Percentiles rank a stretch among this genome's conserved stretches.
Evolutionary conservation across 139 green algal genomes (phyloP).

Genomic region (Trebouxia sp.): DNA sequence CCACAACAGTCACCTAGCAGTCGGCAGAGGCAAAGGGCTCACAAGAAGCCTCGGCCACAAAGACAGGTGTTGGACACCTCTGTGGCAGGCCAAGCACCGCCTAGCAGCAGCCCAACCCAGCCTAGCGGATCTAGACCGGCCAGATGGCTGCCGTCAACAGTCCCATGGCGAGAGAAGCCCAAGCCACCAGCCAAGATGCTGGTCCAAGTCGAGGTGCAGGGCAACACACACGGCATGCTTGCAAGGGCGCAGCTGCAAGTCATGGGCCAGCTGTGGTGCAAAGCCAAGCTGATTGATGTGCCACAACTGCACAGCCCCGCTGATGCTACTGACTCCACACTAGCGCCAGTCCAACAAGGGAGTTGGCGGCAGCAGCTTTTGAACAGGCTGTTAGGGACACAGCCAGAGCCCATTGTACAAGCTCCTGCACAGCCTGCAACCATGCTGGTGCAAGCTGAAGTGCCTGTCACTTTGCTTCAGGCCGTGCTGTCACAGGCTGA

Average conservation of each 20-base stretch:
- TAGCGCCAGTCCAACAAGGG: not conserved
- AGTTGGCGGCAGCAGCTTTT: not conserved
- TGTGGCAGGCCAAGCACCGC: too few relatives aligned
- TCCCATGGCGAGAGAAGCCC: not conserved
- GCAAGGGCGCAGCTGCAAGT: not conserved
- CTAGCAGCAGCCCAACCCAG: too few relatives aligned
- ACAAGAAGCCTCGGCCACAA: too few relatives aligned
- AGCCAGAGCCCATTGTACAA: not conserved
- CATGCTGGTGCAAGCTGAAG: not conserved
- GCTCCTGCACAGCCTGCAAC: not conserved
- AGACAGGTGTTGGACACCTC: too few relatives aligned
- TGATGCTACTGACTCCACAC: not conserved
- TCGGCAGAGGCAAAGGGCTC: too few relatives aligned
- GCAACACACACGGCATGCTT: conserved; percentile 6
- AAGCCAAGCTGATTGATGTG: not conserved
- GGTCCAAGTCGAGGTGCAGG: not conserved
- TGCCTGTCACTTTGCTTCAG: not conserved
- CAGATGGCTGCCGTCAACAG: not conserved
- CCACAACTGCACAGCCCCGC: not conserved
- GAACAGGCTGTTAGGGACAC: not conserved
- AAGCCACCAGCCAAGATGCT: not conserved
- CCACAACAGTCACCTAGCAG: too few relatives aligned
- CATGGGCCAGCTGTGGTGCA: not conserved
- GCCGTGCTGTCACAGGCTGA: too few relatives aligned
- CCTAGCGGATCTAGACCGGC: not conserved